A percentile compares a stretch with the other conserved stretches of the same genome.
phyloP scores from a whole-genome alignment of 2,329 filamentous ascomycete genomes.

The Thyridium curvatum region DNA sequence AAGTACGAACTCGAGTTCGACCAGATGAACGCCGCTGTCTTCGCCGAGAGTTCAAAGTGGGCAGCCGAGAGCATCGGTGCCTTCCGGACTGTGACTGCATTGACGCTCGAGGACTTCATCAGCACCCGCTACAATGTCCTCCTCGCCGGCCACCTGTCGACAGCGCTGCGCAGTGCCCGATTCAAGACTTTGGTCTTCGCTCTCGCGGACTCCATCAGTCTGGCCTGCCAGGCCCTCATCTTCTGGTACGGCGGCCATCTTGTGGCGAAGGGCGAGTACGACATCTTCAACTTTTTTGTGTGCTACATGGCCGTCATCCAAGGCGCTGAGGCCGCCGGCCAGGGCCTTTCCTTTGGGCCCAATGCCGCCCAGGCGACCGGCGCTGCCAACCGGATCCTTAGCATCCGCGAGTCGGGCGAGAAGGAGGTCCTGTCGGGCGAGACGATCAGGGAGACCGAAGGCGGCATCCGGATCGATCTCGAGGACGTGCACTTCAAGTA shows the following conservation, averaged over 20 bases:
- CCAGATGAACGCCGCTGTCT: conserved; percentile 60
- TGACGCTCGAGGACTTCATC: conserved; percentile 65
- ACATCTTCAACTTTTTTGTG: conserved; percentile 41
- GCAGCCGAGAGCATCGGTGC: conserved; percentile 69
- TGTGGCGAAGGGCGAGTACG: conserved; percentile 43
- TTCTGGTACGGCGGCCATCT: conserved; percentile 63
- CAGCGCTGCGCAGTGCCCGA: conserved; percentile 55
- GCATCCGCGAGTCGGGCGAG: conserved; percentile 37
- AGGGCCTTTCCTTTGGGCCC: conserved; percentile 61
- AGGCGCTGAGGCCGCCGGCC: conserved; percentile 60
- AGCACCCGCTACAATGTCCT: conserved; percentile 53
- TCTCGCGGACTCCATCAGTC: conserved; percentile 59
- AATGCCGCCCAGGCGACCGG: conserved; percentile 55
- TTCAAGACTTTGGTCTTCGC: conserved; percentile 61
- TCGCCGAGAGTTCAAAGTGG: conserved; percentile 66
- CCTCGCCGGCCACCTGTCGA: conserved; percentile 49
- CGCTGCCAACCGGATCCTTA: conserved; percentile 54
- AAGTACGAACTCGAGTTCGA: conserved; percentile 62
- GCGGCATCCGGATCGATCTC: conserved; percentile 51
- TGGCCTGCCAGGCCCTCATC: conserved; percentile 57
- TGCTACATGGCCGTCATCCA: conserved; percentile 62
- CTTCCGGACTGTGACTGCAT: conserved; percentile 64
- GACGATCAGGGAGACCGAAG: conserved; percentile 35
- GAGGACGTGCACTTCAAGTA: conserved; percentile 54
- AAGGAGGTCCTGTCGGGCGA: conserved; percentile 20